Evolutionary conservation across 768 basidiomycete species (phyloP).

Genomic region (Leccinum subgranulosum): DNA sequence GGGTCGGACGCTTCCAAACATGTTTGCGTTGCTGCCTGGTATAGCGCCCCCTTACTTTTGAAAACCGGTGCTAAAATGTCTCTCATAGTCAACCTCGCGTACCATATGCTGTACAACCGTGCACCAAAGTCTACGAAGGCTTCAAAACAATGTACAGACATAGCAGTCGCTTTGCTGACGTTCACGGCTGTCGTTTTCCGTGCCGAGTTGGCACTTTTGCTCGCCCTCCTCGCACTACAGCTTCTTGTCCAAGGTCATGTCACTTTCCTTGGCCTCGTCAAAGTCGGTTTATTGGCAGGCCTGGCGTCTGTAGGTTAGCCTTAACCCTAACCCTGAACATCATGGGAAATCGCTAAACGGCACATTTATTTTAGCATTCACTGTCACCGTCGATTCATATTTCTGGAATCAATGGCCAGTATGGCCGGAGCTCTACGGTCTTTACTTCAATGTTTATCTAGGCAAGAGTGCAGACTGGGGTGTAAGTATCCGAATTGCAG

Average conservation of each 20-base stretch:
- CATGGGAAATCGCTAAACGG: not conserved
- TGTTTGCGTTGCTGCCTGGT: conserved; percentile 86
- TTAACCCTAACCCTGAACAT: not conserved
- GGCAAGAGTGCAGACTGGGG: conserved; percentile 94
- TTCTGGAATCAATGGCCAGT: conserved; percentile 73
- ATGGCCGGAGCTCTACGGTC: conserved; percentile 82
- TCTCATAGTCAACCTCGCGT: conserved; percentile 52
- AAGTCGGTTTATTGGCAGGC: conserved; percentile 48
- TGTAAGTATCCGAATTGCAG: conserved; percentile 43
- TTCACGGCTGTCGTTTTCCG: conserved; percentile 72
- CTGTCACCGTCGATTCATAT: conserved; percentile 73
- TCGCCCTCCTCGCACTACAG: conserved; percentile 60
- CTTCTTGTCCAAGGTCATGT: conserved; percentile 41
- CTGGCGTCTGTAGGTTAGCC: conserved; percentile 50
- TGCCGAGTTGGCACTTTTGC: conserved; percentile 70
- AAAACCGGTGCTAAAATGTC: not conserved
- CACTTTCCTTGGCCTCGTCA: conserved; percentile 42
- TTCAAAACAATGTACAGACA: conserved; percentile 31
- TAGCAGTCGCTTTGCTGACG: conserved; percentile 58
- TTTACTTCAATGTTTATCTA: conserved; percentile 84
- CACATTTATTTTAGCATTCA: conserved; percentile 43
- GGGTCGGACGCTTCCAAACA: conserved; percentile 91
- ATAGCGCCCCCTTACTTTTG: conserved; percentile 7
- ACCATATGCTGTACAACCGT: conserved; percentile 41
- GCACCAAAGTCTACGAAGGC: conserved; percentile 39